Conservation (phyloP, 2,329 filamentous ascomycete genomes). For the Cladosporium velox region DNA sequence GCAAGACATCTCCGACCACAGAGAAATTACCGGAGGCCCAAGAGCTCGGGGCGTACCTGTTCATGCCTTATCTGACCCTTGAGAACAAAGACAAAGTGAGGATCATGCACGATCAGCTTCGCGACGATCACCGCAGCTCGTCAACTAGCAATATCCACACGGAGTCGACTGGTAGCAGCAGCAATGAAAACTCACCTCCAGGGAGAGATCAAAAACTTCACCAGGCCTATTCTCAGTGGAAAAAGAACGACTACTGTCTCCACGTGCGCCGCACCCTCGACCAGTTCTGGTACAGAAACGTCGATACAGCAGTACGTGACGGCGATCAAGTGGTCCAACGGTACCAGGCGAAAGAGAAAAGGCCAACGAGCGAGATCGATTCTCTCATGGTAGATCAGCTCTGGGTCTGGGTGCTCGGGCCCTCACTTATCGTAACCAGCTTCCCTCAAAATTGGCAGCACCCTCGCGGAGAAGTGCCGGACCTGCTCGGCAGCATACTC, state of each 20-base stretch:
- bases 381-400: constrained; percentile 71
- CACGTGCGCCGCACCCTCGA: constrained; percentile 65
- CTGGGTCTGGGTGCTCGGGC: constrained; percentile 65
- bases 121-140: constrained; percentile 27
- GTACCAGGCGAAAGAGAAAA: constrained; percentile 49
- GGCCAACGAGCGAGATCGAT: constrained; percentile 48
- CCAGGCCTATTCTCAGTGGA: neutral
- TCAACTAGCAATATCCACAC: neutral
- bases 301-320: constrained; percentile 62
- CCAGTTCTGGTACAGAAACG: constrained; percentile 67
- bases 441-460: constrained; percentile 63
- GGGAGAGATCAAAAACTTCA: constrained; percentile 45
- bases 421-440: constrained; percentile 61
- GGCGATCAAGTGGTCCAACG: constrained; percentile 66
- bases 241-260: constrained; percentile 45
- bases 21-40: neutral
- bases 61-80: constrained; percentile 68
- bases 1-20: neutral
- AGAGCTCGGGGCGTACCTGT: constrained; percentile 33
- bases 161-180: neutral
- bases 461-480: constrained; percentile 54
- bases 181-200: constrained; percentile 21
- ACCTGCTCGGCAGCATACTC: constrained; percentile 5
- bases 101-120: constrained; percentile 41
- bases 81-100: constrained; percentile 52